Evolutionary conservation across 495 filamentous ascomycete genomes (phyloP).

Genomic region (Penicillium paradoxum): DNA sequence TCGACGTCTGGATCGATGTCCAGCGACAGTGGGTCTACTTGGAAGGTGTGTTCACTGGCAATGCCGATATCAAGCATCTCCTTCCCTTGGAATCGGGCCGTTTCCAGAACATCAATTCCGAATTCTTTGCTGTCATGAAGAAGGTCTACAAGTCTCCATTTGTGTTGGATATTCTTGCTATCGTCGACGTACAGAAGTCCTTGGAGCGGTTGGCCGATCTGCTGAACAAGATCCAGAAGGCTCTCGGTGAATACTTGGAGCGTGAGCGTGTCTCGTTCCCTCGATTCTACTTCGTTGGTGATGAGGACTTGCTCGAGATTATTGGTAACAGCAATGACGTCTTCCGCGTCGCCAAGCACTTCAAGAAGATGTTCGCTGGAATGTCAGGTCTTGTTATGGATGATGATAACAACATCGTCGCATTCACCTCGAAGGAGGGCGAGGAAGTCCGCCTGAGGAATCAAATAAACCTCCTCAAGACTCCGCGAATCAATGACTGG

Average conservation of each 20-base stretch:
- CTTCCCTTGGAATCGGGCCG: slow-evolving; percentile 91
- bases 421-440: slow-evolving; percentile 92
- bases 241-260: slow-evolving; percentile 96
- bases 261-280: slow-evolving; percentile 96
- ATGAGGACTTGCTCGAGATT: slow-evolving; percentile 98
- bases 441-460: slow-evolving; percentile 84
- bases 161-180: slow-evolving; percentile 91
- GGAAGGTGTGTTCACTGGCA: slow-evolving; percentile 96
- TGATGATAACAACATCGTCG: slow-evolving; percentile 80
- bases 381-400: slow-evolving; percentile 86
- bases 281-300: slow-evolving; percentile 98
- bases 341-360: slow-evolving; percentile 90
- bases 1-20: slow-evolving; percentile 99
- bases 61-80: slow-evolving; percentile 97
- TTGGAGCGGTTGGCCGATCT: slow-evolving; percentile 90
- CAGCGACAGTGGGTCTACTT: slow-evolving; percentile 99
- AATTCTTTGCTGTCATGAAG: slow-evolving; percentile 97
- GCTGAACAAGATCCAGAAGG: slow-evolving; percentile 99
- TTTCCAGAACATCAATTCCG: slow-evolving; percentile 98
- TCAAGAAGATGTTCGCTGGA: slow-evolving; percentile 99
- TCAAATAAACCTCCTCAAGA: slow-evolving; percentile 86
- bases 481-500: slow-evolving; percentile 97
- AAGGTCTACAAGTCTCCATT: slow-evolving; percentile 94
- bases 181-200: slow-evolving; percentile 91
- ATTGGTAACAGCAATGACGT: slow-evolving; percentile 99